Percentiles rank a stretch among this genome's conserved stretches.
Evolutionary conservation across 2,329 filamentous ascomycete genomes (phyloP).

Genomic region (Tolypocladium nubicola): DNA sequence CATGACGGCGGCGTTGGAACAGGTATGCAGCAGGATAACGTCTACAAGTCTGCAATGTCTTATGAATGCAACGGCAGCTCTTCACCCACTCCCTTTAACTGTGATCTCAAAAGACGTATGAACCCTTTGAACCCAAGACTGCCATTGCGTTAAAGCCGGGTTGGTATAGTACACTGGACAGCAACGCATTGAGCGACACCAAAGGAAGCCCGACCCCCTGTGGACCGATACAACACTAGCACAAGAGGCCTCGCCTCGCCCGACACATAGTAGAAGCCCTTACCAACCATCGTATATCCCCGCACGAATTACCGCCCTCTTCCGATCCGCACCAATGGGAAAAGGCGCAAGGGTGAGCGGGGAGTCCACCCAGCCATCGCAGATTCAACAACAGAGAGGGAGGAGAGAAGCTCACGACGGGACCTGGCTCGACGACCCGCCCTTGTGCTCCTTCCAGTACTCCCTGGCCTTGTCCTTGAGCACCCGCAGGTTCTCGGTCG

Average conservation of each 20-base stretch:
- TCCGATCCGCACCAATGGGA: not conserved
- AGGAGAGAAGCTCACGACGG: not conserved
- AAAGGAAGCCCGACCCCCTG: not conserved
- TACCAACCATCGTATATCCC: not conserved
- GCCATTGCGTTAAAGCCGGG: not conserved
- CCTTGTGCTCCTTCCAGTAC: constrained; percentile 9
- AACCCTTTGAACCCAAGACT: not conserved
- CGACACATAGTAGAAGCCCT: not conserved
- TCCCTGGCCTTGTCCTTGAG: constrained; percentile 14
- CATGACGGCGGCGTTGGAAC: not conserved
- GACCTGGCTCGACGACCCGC: constrained; percentile 1
- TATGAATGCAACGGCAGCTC: not conserved
- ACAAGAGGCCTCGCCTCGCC: not conserved
- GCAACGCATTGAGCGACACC: not conserved
- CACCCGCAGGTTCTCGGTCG: constrained; percentile 13
- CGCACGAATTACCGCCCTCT: not conserved
- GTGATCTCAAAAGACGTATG: not conserved
- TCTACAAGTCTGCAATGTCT: not conserved
- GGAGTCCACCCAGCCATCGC: not conserved
- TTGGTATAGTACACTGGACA: not conserved
- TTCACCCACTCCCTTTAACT: not conserved
- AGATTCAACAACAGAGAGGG: not conserved
- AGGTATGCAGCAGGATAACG: not conserved
- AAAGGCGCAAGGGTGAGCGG: not conserved
- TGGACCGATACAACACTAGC: not conserved